Evolutionary conservation across 345 rosid genomes (phyloP).

Genomic region (Citrus inodora): DNA sequence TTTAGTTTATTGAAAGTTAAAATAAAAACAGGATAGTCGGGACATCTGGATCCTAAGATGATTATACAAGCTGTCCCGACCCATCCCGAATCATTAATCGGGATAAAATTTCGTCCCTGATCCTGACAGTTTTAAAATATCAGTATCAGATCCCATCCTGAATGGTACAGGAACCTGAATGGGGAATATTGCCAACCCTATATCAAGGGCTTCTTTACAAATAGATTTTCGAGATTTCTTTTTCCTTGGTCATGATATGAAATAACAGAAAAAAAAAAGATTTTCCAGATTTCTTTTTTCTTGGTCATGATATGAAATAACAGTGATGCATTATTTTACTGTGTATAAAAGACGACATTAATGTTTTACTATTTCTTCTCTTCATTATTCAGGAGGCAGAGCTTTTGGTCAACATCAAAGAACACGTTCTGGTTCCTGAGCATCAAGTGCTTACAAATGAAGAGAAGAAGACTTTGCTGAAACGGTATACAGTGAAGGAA

Average conservation of each 20-base stretch:
- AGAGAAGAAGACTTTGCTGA: constrained; percentile 78
- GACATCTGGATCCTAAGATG: too few species aligned
- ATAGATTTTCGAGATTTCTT: not conserved
- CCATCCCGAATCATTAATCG: too few species aligned
- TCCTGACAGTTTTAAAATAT: too few species aligned
- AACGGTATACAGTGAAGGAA: constrained; percentile 77
- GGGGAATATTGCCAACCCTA: too few species aligned
- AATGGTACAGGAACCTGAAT: too few species aligned
- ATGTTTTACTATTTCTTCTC: not conserved
- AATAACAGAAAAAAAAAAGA: not conserved
- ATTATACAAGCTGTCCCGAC: too few species aligned
- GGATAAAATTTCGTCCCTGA: too few species aligned
- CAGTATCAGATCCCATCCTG: too few species aligned
- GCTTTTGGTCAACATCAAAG: constrained; percentile 67
- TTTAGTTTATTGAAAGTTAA: too few species aligned
- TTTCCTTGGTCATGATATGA: not conserved
- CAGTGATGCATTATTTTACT: not conserved
- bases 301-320: not conserved
- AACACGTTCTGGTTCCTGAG: constrained; percentile 75
- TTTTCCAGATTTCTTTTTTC: not conserved
- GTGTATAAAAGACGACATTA: not conserved
- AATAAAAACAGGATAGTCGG: too few species aligned
- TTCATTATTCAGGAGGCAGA: constrained; percentile 56
- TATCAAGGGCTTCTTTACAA: not conserved
- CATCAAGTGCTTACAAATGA: constrained; percentile 67